Percentiles rank a stretch among this genome's conserved stretches.
Conservation (phyloP, 2,329 filamentous ascomycete genomes). For the Fusarium sublunatum region DNA sequence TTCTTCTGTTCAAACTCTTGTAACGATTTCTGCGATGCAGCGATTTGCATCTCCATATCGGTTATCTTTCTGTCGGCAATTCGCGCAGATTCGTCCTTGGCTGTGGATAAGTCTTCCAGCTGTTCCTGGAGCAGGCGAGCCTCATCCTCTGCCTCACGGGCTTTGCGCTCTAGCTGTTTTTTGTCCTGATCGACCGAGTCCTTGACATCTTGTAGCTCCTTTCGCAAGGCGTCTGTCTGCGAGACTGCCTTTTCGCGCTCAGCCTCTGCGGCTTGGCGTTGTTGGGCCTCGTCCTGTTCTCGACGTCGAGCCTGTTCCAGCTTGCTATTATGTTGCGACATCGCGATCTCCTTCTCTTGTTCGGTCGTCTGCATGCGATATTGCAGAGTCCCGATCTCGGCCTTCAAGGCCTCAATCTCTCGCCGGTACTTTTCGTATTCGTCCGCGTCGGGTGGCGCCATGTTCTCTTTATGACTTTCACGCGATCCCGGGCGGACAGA, state of each 20-base stretch:
- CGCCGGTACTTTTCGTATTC: constrained; percentile 68
- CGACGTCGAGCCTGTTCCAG: constrained; percentile 81
- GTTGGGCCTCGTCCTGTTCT: constrained; percentile 86
- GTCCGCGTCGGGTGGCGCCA: constrained; percentile 68
- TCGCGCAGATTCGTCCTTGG: constrained; percentile 77
- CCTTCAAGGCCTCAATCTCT: constrained; percentile 81
- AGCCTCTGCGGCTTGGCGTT: constrained; percentile 68
- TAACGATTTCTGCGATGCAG: constrained; percentile 59
- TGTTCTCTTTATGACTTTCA: constrained; percentile 70
- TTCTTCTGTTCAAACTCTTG: constrained; percentile 71
- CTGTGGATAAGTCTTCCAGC: constrained; percentile 74
- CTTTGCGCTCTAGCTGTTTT: constrained; percentile 73
- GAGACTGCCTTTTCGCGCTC: constrained; percentile 62
- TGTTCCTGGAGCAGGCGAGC: constrained; percentile 82
- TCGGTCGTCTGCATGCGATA: constrained; percentile 90
- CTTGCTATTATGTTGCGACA: constrained; percentile 84
- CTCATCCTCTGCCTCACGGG: constrained; percentile 78
- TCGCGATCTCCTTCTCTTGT: constrained; percentile 85
- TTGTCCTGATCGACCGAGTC: constrained; percentile 66
- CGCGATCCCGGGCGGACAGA: constrained; percentile 61
- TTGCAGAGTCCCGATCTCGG: constrained; percentile 86
- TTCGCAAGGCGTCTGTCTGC: constrained; percentile 61
- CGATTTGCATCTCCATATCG: constrained; percentile 65
- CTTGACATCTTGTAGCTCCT: constrained; percentile 64
- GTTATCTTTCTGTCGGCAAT: constrained; percentile 65